Percentiles rank a stretch among this genome's conserved stretches.
Conservation (phyloP, 2,329 filamentous ascomycete genomes). For the Curvularia verruculosa region DNA sequence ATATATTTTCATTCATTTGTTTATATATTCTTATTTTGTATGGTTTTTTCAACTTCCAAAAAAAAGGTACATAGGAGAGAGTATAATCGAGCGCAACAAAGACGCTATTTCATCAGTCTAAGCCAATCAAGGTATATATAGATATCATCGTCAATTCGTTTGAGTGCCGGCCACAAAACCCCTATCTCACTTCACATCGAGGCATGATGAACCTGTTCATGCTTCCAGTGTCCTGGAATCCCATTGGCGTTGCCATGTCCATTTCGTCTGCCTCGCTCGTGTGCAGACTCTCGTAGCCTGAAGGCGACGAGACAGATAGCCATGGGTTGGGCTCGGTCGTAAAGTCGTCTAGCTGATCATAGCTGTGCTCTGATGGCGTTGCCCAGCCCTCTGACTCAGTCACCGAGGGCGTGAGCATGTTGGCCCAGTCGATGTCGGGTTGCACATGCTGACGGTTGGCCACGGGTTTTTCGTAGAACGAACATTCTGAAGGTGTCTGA, state of each 20-base stretch:
- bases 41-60: conserved; percentile 4
- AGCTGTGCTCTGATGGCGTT: conserved; percentile 45
- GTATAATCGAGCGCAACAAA: conserved; percentile 14
- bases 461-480: conserved; percentile 54
- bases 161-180: conserved; percentile 9
- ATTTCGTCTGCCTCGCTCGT: conserved; percentile 58
- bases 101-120: conserved; percentile 32
- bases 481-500: conserved; percentile 54
- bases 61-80: conserved; percentile 33
- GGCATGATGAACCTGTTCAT: conserved; percentile 71
- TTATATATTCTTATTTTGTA: too few relatives aligned
- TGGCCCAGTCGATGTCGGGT: conserved; percentile 61
- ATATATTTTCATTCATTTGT: too few relatives aligned
- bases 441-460: conserved; percentile 39
- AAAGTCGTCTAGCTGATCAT: conserved; percentile 52
- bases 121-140: conserved; percentile 38
- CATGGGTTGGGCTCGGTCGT: conserved; percentile 58
- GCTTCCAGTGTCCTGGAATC: conserved; percentile 66
- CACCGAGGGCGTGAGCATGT: conserved; percentile 60
- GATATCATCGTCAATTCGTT: conserved; percentile 26
- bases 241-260: conserved; percentile 53
- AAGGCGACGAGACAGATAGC: conserved; percentile 54
- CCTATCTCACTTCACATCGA: conserved; percentile 60
- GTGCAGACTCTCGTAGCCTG: conserved; percentile 64
- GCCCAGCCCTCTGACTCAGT: conserved; percentile 47